Evolutionary conservation across 768 basidiomycete species (phyloP), one percentile per base, ranked within the genome.

Genomic region (Agrocybe pediades): DNA sequence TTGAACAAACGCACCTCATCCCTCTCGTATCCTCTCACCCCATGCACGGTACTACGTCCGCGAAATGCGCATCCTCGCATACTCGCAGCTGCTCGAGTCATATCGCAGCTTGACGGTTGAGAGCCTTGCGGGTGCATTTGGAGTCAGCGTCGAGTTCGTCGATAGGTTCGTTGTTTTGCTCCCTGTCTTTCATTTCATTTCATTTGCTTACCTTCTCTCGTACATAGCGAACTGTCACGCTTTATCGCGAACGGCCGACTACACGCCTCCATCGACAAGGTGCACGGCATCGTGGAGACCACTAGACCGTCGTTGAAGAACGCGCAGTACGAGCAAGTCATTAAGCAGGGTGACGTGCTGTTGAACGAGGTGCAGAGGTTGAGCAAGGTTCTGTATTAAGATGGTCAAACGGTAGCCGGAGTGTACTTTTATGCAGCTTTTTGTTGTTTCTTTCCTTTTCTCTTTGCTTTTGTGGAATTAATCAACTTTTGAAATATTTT

Each of bases 11-110:
- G 1, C 84, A 90, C 64, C 86, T 98, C 58, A 72, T 93, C n/a
- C 88, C 11, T 95, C 91, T 2, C 90, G 92, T 39, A 73, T 95
- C 54, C 82, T 98, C 43, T 81, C 86, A 1, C 90, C 88, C 0
- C 97, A 98, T 68, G 81, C 92, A 0, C 84, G 91, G 7, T 96
- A 79, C 74, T 98, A 97, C 68, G 81, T 95, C 25, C 88, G 96
- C 53, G 96, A 98, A 70, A 94, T 98, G 92, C 87, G 97, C 27
- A 94, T 98, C 59, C 84, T 90, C 17, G 95, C 95, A 0, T 98
- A 97, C 72, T 74, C 80, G 23, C 96, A 98, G 64, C 78, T 98
- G 4, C 77, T 99, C n/a, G 92, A 98, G 68, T 86, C 83, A 9
- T 99, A 98, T 68, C 82, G 88, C 30, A 90, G 87, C 51, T 78